These are phyloP conservation scores for Magnusiomyces magnusii DNA, from an alignment of 1,139 yeast species.

Conservation along the genomic window DNA sequence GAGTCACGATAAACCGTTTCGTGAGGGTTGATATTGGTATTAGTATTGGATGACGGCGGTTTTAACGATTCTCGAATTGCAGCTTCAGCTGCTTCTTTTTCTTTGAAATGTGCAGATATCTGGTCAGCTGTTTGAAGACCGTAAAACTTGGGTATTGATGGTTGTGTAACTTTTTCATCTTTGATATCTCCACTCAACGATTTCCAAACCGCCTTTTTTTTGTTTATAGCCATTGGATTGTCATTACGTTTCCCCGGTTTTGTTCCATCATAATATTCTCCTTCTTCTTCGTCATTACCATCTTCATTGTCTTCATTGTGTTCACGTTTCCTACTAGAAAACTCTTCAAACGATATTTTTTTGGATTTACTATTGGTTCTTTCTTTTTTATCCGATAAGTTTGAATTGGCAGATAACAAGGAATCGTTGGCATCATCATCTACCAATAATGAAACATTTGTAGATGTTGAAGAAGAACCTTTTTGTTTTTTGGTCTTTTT, in stretches of 20 bases:
- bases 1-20: slow-evolving; percentile 56
- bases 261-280: no score
- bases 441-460: slow-evolving; percentile 19
- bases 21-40: slow-evolving; percentile 7
- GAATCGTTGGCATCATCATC: slow-evolving; percentile 24
- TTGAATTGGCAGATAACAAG: slow-evolving; percentile 1
- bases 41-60: not conserved
- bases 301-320: slow-evolving; percentile 19
- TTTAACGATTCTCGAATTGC: slow-evolving; percentile 7
- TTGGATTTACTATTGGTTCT: slow-evolving; percentile 14
- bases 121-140: slow-evolving; percentile 42
- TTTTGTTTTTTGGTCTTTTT: slow-evolving; percentile 14
- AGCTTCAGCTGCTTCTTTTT: slow-evolving; percentile 15
- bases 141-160: slow-evolving; percentile 17
- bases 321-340: slow-evolving; percentile 16
- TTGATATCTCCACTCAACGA: slow-evolving; percentile 19
- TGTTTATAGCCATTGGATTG: no score
- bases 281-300: no score
- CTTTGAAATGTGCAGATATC: slow-evolving; percentile 33
- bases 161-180: not conserved
- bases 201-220: slow-evolving; percentile 30
- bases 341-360: slow-evolving; percentile 6
- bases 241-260: no score
- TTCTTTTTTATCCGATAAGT: not conserved
- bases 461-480: slow-evolving; percentile 8